A percentile compares a stretch with the other conserved stretches of the same genome.
Evolutionary conservation across 371 early-diverging fungal genomes (phyloP).

Genomic region (Mucor ambiguus): DNA sequence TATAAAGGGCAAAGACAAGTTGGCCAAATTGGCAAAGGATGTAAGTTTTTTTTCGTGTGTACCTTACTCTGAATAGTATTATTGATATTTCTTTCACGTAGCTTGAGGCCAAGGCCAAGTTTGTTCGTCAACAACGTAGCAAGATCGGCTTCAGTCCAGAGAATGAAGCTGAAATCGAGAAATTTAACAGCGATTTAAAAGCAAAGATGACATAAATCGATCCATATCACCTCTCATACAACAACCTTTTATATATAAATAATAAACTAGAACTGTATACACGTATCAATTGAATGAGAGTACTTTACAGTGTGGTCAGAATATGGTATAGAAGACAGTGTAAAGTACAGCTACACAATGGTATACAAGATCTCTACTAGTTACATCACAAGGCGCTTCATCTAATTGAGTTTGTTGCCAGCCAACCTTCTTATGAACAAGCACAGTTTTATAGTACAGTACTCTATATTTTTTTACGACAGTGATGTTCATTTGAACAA

Average conservation of each 20-base stretch:
- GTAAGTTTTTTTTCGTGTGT: constrained; percentile 23
- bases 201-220: constrained; percentile 24
- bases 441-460: too few relatives aligned
- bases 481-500: neutral
- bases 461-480: neutral
- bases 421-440: neutral
- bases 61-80: neutral
- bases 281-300: neutral
- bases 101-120: constrained; percentile 69
- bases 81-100: constrained; percentile 11
- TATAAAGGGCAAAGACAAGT: constrained; percentile 72
- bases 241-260: neutral
- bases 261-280: constrained; percentile 5
- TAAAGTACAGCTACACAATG: neutral
- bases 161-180: constrained; percentile 53
- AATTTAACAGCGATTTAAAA: constrained; percentile 44
- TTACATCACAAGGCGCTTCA: neutral
- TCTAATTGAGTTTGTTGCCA: neutral
- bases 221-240: neutral
- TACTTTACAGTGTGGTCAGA: neutral
- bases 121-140: constrained; percentile 63
- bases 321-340: neutral
- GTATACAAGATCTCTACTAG: neutral
- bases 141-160: constrained; percentile 70
- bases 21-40: constrained; percentile 79